A percentile compares a stretch with the other conserved stretches of the same genome.
Evolutionary conservation across 208 protist genomes (phyloP).

Genomic region (Acanthamoeba healyi): DNA sequence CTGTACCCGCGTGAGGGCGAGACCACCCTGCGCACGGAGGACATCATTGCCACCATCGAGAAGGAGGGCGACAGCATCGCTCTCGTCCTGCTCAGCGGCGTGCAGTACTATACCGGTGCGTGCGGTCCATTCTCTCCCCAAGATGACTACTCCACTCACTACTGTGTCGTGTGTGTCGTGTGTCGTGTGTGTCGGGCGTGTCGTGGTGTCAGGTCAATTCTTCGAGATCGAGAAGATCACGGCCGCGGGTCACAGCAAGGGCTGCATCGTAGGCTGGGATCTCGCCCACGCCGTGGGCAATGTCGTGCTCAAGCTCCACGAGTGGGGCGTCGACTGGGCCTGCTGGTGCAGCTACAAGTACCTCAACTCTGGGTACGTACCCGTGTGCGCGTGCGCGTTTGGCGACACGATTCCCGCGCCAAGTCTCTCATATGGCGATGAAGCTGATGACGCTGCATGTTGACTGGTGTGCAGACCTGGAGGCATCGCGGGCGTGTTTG

Average conservation of each 20-base stretch:
- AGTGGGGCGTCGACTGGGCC: conserved; percentile 97
- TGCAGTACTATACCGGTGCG: conserved; percentile 96
- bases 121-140: background rate
- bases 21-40: conserved; percentile 89
- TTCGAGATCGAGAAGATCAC: conserved; percentile 95
- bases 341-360: conserved; percentile 98
- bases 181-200: background rate
- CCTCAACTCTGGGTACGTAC: conserved; percentile 93
- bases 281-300: conserved; percentile 96
- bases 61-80: conserved; percentile 93
- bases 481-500: conserved; percentile 93
- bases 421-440: background rate
- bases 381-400: background rate
- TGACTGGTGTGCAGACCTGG: conserved; percentile 71
- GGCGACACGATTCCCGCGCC: background rate
- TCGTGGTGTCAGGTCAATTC: conserved; percentile 84
- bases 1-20: conserved; percentile 87
- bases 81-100: conserved; percentile 92
- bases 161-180: background rate
- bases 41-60: conserved; percentile 92
- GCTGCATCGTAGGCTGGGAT: conserved; percentile 94
- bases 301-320: conserved; percentile 94
- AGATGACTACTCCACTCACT: too few relatives aligned
- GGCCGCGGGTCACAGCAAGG: conserved; percentile 90
- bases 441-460: background rate